Conservation (phyloP, 345 rosid genomes). For the Lepidium africanum region DNA sequence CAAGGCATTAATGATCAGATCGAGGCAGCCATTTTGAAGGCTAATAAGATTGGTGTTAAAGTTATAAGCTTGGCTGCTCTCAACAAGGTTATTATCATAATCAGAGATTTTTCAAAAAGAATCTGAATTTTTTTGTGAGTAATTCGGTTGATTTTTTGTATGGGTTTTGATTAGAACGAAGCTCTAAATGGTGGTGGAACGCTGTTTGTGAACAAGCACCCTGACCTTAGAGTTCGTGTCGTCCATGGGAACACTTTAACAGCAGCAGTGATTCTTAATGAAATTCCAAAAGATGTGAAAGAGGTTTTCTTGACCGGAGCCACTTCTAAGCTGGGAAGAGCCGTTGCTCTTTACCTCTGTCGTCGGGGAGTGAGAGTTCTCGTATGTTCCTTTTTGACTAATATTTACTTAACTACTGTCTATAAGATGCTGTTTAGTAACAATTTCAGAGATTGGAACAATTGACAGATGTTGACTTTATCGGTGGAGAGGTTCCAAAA, state of each 20-base stretch:
- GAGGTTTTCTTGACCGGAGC: slow-evolving; percentile 95
- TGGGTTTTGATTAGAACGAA: slow-evolving; percentile 54
- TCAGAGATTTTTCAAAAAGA: background rate
- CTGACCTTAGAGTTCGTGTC: slow-evolving; percentile 68
- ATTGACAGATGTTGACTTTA: slow-evolving; percentile 74
- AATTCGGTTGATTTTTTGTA: background rate
- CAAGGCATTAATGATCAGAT: slow-evolving; percentile 77
- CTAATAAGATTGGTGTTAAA: slow-evolving; percentile 76
- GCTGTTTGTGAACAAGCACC: slow-evolving; percentile 76
- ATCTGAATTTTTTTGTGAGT: background rate
- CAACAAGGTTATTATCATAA: slow-evolving; percentile 22
- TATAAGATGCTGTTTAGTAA: background rate
- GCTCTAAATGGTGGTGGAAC: slow-evolving; percentile 95
- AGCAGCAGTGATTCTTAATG: slow-evolving; percentile 88
- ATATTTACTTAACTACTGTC: background rate
- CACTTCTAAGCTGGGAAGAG: slow-evolving; percentile 98
- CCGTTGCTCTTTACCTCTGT: slow-evolving; percentile 92
- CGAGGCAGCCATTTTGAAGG: slow-evolving; percentile 72
- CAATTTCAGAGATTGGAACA: background rate
- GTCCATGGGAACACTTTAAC: slow-evolving; percentile 99
- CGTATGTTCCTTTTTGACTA: slow-evolving; percentile 35
- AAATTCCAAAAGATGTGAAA: slow-evolving; percentile 56
- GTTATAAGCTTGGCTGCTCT: slow-evolving; percentile 96
- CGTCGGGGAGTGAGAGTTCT: slow-evolving; percentile 69
- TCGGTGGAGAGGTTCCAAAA: slow-evolving; percentile 82